Evolutionary conservation across 345 rosid genomes (phyloP).

Genomic region (Firmiana major): DNA sequence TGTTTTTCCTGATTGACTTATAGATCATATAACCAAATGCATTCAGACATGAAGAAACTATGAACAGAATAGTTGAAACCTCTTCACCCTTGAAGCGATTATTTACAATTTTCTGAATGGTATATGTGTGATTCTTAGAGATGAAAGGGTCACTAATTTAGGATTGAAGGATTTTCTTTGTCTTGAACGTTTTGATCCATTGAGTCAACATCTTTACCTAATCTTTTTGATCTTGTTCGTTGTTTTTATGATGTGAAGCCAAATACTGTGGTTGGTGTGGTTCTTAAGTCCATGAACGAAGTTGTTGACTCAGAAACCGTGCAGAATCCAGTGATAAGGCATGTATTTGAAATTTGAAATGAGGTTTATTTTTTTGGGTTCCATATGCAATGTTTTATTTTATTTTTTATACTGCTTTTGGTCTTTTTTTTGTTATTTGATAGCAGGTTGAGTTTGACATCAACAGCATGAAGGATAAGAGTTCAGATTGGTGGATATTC

Average conservation of each 20-base stretch:
- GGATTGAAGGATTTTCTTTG: not conserved
- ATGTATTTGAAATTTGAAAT: conserved; percentile 5
- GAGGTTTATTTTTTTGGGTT: not conserved
- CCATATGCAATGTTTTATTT: not conserved
- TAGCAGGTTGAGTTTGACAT: conserved; percentile 41
- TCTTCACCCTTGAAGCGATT: not conserved
- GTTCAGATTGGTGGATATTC: not conserved
- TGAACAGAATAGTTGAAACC: not conserved
- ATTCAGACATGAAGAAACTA: not conserved
- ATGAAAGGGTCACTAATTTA: not conserved
- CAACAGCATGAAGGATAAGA: conserved; percentile 24
- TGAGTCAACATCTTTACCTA: conserved; percentile 12
- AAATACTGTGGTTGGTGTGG: conserved; percentile 28
- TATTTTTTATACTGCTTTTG: conserved; percentile 29
- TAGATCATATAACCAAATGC: conserved; percentile 4
- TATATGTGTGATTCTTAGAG: not conserved
- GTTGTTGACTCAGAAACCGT: conserved; percentile 26
- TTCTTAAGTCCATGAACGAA: conserved; percentile 22
- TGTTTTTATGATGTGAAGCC: conserved; percentile 38
- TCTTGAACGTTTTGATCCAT: conserved; percentile 1
- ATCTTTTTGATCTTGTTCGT: conserved; percentile 19
- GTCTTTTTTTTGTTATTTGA: not conserved
- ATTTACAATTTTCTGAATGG: not conserved
- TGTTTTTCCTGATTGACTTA: not conserved
- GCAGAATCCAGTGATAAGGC: conserved; percentile 47